Evolutionary conservation across 2,329 filamentous ascomycete species (phyloP).

Genomic region (Apiospora kogelbergensis): DNA sequence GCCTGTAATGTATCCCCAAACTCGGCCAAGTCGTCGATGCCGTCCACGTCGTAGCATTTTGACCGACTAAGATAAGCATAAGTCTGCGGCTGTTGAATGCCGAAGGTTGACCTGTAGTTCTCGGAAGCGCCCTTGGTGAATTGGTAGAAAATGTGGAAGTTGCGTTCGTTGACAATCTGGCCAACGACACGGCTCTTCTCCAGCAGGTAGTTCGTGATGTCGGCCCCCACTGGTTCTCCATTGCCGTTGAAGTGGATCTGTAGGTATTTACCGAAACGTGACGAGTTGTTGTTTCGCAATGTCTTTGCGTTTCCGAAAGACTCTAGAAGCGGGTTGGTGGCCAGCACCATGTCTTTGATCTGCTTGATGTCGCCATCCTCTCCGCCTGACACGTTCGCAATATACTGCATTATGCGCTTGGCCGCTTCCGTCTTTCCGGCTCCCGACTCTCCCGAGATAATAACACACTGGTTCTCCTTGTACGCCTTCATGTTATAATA

Average conservation of each 20-base stretch:
- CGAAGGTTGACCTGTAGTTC: constrained; percentile 83
- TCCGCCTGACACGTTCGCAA: constrained; percentile 92
- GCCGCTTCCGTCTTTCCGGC: constrained; percentile 98
- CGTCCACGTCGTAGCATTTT: constrained; percentile 91
- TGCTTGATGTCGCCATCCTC: constrained; percentile 84
- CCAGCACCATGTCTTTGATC: constrained; percentile 99
- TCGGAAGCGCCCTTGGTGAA: constrained; percentile 94
- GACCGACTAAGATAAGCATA: constrained; percentile 93
- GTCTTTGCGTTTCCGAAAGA: constrained; percentile 99
- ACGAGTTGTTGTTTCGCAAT: constrained; percentile 97
- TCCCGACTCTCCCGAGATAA: constrained; percentile 97
- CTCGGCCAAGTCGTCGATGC: constrained; percentile 88
- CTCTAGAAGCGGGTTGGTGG: constrained; percentile 94
- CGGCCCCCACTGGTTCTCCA: constrained; percentile 91
- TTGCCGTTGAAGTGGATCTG: constrained; percentile 93
- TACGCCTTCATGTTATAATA: constrained; percentile 99
- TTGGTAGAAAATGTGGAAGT: constrained; percentile 99
- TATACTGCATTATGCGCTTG: constrained; percentile 99
- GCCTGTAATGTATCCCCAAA: constrained; percentile 89
- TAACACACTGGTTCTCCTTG: constrained; percentile 98
- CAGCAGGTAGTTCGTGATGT: constrained; percentile 96
- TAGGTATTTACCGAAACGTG: constrained; percentile 95
- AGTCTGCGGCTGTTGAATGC: constrained; percentile 86
- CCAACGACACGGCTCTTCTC: constrained; percentile 95
- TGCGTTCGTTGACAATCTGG: constrained; percentile 92